Evolutionary conservation across 225 moss, liverwort and hornwort genomes (phyloP), one percentile per base, ranked within the genome.

Genomic region (Polytrichum formosum): DNA sequence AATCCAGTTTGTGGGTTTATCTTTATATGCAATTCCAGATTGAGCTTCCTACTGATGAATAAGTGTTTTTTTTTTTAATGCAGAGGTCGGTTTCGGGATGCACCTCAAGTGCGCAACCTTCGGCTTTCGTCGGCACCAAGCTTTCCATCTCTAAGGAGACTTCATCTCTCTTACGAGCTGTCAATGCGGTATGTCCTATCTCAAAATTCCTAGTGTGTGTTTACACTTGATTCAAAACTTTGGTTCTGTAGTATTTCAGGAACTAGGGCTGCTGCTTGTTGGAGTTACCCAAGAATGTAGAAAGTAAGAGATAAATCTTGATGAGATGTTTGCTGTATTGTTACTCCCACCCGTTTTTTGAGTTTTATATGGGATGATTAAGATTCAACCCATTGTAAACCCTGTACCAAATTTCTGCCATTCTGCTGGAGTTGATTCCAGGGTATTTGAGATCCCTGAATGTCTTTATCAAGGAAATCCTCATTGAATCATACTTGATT

Each of bases 51-150:
- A 46, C 16, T 46, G 46, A 46, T 46, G 46, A 16, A 1, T 3
- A 16, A 13, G 13, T 46, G 13, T 7, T 31, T 46, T 13, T 16
- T 13, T 3, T 16, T 26, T 26, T 26, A 1, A 1, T 26, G 46
- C 65, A 86, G 83, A 78, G 76, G 71, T 46, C 70, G 4, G 21
- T 37, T 28, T 68, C 80, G 27, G 73, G 53, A 64, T 72, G 61
- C 69, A 70, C 31, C 53, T 61, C 63, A n/a, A 71, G 68, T 61
- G 62, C 75, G 55, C 80, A 77, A 73, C 55, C 70, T 13, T 86
- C 86, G 21, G 75, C 78, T 60, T 83, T 86, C 54, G 26, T 78
- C 46, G 83, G 86, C 7, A 55, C 75, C 1, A 80, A 69, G 37
- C 25, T 78, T 18, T 67, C 77, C n/a, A 56, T 72, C 56, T 73